A percentile compares a stretch with the other conserved stretches of the same genome.
phyloP scores from a whole-genome alignment of 2,329 filamentous ascomycete genomes.

The Zopfia rhizophila region DNA sequence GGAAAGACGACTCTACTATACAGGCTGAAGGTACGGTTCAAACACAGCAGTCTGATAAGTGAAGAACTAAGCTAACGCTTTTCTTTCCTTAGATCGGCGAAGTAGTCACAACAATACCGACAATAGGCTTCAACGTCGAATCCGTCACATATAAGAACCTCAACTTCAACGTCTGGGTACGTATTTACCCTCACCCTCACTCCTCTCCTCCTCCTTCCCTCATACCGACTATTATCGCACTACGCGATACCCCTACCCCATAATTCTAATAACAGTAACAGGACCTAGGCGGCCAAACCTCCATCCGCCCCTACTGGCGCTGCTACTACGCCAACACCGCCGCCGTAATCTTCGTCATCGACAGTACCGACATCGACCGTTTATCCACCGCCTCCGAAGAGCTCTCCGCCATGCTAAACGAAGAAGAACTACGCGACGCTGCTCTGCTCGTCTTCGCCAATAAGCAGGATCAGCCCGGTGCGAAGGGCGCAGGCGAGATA shows the following conservation, averaged over 20 bases:
- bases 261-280: conserved; percentile 44
- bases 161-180: conserved; percentile 98
- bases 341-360: conserved; percentile 98
- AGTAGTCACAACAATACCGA: conserved; percentile 98
- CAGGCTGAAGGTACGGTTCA: conserved; percentile 81
- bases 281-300: conserved; percentile 98
- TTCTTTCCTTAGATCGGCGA: conserved; percentile 81
- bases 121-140: conserved; percentile 99
- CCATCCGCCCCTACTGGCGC: conserved; percentile 97
- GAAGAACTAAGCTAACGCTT: conserved; percentile 5
- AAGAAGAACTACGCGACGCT: conserved; percentile 95
- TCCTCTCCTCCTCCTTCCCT: not conserved
- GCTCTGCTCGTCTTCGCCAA: conserved; percentile 96
- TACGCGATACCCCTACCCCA: conserved; percentile 2
- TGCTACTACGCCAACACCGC: conserved; percentile 99
- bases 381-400: conserved; percentile 93
- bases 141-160: conserved; percentile 98
- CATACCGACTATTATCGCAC: conserved; percentile 1
- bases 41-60: not conserved
- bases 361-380: conserved; percentile 96
- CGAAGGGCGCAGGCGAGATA: conserved; percentile 96
- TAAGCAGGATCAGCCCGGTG: conserved; percentile 98
- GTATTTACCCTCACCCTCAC: conserved; percentile 50
- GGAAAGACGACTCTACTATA: conserved; percentile 98
- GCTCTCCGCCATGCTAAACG: conserved; percentile 92